These are phyloP conservation scores for Zasmidium citrigriseum DNA, from an alignment of 2,329 filamentous ascomycete genomes.

Conservation along the genomic window DNA sequence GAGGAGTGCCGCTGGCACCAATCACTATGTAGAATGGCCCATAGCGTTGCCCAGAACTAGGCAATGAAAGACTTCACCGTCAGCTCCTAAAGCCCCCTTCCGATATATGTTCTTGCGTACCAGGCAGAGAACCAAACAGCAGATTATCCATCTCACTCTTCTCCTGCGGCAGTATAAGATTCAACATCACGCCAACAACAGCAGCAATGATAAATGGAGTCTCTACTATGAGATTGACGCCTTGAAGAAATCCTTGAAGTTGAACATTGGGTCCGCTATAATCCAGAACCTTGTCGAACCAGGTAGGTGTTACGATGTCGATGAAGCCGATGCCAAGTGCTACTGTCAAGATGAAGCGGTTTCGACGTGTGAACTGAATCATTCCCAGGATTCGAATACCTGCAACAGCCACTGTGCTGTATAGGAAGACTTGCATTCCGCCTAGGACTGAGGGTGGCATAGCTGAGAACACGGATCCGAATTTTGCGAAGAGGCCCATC, in stretches of 20 bases:
- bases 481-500: constrained; percentile 12
- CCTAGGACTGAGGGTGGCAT: constrained; percentile 32
- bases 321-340: constrained; percentile 11
- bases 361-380: constrained; percentile 70
- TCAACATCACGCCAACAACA: constrained; percentile 9
- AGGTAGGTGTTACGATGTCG: constrained; percentile 8
- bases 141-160: neutral
- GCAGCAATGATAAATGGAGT: constrained; percentile 15
- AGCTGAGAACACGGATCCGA: constrained; percentile 10
- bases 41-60: too few relatives aligned
- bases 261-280: constrained; percentile 4
- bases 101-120: too few relatives aligned
- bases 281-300: constrained; percentile 9
- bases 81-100: too few relatives aligned
- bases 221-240: constrained; percentile 13
- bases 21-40: constrained; percentile 5
- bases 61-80: too few relatives aligned
- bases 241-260: constrained; percentile 8
- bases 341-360: constrained; percentile 67
- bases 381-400: constrained; percentile 72
- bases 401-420: constrained; percentile 71
- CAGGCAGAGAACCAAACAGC: too few relatives aligned
- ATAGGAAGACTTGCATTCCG: constrained; percentile 69
- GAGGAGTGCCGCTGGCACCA: constrained; percentile 21
- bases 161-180: constrained; percentile 11